These are phyloP conservation scores for Lactarius evosmus DNA, from an alignment of 768 basidiomycete species.

Conservation along the genomic window DNA sequence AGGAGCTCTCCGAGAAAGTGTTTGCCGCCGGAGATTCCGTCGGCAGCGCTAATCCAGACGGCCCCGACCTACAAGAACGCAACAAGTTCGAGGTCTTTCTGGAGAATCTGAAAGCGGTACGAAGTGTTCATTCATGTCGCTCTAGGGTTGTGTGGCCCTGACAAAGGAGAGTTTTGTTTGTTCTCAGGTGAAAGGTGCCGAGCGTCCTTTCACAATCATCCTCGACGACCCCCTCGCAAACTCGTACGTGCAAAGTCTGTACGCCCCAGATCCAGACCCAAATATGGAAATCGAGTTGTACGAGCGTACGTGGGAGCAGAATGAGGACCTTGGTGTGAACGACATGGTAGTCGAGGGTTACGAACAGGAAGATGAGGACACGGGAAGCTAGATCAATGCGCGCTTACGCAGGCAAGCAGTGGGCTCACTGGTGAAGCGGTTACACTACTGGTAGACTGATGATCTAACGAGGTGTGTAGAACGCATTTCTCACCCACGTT, in stretches of 20 bases:
- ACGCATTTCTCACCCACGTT: neutral
- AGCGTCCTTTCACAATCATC: conserved; percentile 83
- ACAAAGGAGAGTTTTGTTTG: neutral
- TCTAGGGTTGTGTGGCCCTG: neutral
- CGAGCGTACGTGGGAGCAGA: conserved; percentile 83
- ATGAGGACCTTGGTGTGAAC: conserved; percentile 91
- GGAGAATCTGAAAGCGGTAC: conserved; percentile 65
- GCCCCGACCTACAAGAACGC: conserved; percentile 31
- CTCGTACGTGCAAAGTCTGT: conserved; percentile 94
- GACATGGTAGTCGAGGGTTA: conserved; percentile 84
- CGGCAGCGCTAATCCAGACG: conserved; percentile 38
- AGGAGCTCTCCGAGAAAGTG: conserved; percentile 87
- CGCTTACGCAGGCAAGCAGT: neutral
- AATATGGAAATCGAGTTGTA: conserved; percentile 85
- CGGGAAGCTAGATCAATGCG: conserved; percentile 8
- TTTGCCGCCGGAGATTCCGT: conserved; percentile 71
- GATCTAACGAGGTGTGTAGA: neutral
- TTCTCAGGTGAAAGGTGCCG: conserved; percentile 68
- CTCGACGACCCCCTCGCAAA: conserved; percentile 95
- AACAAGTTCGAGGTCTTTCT: conserved; percentile 75
- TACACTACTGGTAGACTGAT: neutral
- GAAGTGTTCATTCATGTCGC: conserved; percentile 30
- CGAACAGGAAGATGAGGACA: conserved; percentile 37
- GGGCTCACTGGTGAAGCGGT: neutral
- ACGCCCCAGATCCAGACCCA: conserved; percentile 95